Evolutionary conservation across 169 alveolate genomes (phyloP), one percentile per base, ranked within the genome.

Genomic region (Cryptosporidium xiaoi): DNA sequence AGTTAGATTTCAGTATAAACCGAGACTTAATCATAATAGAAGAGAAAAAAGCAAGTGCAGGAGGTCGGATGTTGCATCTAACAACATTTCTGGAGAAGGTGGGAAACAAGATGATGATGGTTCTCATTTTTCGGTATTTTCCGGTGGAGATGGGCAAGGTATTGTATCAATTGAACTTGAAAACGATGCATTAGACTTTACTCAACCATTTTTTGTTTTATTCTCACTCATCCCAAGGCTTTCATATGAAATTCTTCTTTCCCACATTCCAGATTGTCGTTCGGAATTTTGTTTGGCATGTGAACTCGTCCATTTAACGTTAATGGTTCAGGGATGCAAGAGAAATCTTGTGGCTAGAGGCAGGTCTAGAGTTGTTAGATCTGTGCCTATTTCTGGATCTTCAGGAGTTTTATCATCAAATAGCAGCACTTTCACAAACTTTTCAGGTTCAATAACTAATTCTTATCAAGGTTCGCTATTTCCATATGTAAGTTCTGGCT

Each of bases 261-360:
- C 20, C 40, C 87, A 77, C 55, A 60, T 40, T 0, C 33, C 87
- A 50, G 71, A 66, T 0, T 77, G 87, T 27, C 31, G 62, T 8
- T 44, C 64, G 51, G 87, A 77, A 36, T 77, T 77, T 31, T 77
- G 87, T 44, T 34, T 77, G 24, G 69, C 87, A 1, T 77, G 87
- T 29, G 87, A 77, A 53, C 69, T 77, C 20, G 87, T 60, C 2
- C 87, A 77, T 24, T 15, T 77, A 48, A 62, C 77, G 18, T 77
- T 77, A 15, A 77, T 77, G 87, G 15, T 77, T 4, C 64, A 77
- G 50, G 20, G 71, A 3, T 77, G 87, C 71, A 77, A 48, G 51
- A 34, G 27, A 18, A 77, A 62, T 51, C 48, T 60, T 7, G 64
- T 29, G n/a, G 20, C 24, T n/a, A 18, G 34, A 20, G 51, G 64